Percentiles rank a stretch among this genome's conserved stretches.
These are phyloP conservation scores for Liriodendron chinense DNA, from an alignment of 164 flowering plant genomes.

Conservation along the genomic window DNA sequence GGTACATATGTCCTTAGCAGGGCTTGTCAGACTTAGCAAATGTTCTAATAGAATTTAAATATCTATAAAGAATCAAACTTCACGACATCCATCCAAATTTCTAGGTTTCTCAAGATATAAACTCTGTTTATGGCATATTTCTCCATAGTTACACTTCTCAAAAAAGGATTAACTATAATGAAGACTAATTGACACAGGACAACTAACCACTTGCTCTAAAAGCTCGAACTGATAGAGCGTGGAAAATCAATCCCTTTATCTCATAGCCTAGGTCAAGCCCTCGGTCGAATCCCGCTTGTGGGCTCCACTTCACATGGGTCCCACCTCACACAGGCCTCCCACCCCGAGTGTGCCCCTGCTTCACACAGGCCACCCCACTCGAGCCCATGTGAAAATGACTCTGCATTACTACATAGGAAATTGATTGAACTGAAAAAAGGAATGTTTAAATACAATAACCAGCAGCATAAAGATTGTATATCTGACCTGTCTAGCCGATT, in stretches of 20 bases:
- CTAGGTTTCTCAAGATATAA: background rate
- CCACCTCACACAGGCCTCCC: too few species aligned
- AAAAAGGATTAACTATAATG: background rate
- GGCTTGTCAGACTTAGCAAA: background rate
- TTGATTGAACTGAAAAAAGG: background rate
- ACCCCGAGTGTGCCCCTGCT: too few species aligned
- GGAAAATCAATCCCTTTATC: too few species aligned
- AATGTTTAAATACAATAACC: background rate
- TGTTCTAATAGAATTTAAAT: background rate
- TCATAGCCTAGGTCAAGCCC: too few species aligned
- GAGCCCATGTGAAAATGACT: too few species aligned
- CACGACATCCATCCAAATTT: background rate
- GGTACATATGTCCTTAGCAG: background rate
- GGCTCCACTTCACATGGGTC: too few species aligned
- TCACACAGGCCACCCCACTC: too few species aligned
- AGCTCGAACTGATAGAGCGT: too few species aligned
- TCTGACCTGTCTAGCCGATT: constrained; percentile 69
- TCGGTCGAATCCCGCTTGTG: too few species aligned
- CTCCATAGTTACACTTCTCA: background rate
- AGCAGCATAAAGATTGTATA: background rate
- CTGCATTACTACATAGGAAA: too few species aligned
- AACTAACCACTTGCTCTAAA: too few species aligned
- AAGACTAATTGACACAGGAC: too few species aligned
- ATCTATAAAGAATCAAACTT: background rate
- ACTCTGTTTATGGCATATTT: background rate